Percentiles rank a stretch among this genome's conserved stretches.
phyloP scores from a whole-genome alignment of 2,329 filamentous ascomycete species.

The Biscogniauxia sp. region DNA sequence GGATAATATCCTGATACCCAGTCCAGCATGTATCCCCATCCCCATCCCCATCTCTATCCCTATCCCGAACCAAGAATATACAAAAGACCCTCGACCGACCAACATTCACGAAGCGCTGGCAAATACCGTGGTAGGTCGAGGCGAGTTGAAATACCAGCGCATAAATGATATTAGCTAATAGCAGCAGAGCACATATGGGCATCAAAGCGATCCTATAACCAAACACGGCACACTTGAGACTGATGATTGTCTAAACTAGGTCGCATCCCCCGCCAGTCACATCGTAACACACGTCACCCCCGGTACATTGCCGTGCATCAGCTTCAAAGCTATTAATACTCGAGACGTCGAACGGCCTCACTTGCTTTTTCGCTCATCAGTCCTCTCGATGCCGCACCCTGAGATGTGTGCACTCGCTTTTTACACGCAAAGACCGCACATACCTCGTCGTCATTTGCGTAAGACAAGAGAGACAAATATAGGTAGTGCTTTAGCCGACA shows the following conservation, averaged over 20 bases:
- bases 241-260: not conserved
- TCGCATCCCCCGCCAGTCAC: slow-evolving; percentile 2
- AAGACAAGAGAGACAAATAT: too few species aligned
- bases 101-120: not conserved
- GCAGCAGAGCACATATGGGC: not conserved
- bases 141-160: not conserved
- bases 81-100: not conserved
- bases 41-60: too few species aligned
- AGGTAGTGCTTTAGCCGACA: too few species aligned
- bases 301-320: slow-evolving; percentile 2
- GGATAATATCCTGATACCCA: not conserved
- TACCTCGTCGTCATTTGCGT: not conserved
- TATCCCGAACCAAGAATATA: not conserved
- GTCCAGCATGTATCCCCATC: not conserved
- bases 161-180: not conserved
- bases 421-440: not conserved
- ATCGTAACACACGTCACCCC: slow-evolving; percentile 1
- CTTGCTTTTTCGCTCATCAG: not conserved
- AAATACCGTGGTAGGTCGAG: not conserved
- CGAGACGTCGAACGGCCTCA: slow-evolving; percentile 1
- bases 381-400: not conserved
- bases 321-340: slow-evolving; percentile 7
- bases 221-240: not conserved
- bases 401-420: not conserved
- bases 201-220: not conserved